phyloP scores from a whole-genome alignment of 768 basidiomycete genomes.

The Lepiota venenata region DNA sequence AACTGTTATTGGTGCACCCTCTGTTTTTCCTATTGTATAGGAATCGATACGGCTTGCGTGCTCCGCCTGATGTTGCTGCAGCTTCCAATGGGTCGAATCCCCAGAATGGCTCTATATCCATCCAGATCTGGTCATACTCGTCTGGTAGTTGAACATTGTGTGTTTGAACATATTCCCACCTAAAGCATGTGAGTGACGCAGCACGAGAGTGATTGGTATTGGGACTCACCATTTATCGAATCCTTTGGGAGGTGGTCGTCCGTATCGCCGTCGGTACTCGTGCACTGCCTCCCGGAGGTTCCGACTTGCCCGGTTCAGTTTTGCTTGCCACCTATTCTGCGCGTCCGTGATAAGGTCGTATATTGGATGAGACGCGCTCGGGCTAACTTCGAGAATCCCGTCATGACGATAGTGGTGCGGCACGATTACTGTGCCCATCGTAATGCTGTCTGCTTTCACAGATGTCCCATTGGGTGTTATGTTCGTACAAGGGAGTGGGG shows the following conservation, averaged over 20 bases:
- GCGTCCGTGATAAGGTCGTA: slow-evolving; percentile 71
- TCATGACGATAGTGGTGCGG: slow-evolving; percentile 32
- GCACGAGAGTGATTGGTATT: not conserved
- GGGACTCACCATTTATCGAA: slow-evolving; percentile 79
- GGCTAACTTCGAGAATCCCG: slow-evolving; percentile 39
- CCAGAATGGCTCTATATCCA: slow-evolving; percentile 41
- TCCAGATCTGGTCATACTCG: slow-evolving; percentile 50
- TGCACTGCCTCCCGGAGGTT: slow-evolving; percentile 71
- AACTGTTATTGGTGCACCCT: slow-evolving; percentile 5
- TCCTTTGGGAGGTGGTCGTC: slow-evolving; percentile 72
- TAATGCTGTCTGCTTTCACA: not conserved
- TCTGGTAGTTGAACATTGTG: slow-evolving; percentile 48
- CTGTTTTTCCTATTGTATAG: slow-evolving; percentile 31
- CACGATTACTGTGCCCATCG: not conserved
- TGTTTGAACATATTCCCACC: slow-evolving; percentile 37
- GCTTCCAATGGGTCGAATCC: slow-evolving; percentile 31
- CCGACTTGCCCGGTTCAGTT: slow-evolving; percentile 65
- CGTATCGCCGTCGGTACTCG: slow-evolving; percentile 77
- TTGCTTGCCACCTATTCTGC: slow-evolving; percentile 57
- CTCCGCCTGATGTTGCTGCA: slow-evolving; percentile 23
- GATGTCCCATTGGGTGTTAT: not conserved
- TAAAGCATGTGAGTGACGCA: slow-evolving; percentile 24
- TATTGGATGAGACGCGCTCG: slow-evolving; percentile 65
- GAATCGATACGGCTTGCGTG: slow-evolving; percentile 28
- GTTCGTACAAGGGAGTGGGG: not conserved